phyloP scores from a whole-genome alignment of 768 basidiomycete genomes.

The Suillus fuscotomentosus region DNA sequence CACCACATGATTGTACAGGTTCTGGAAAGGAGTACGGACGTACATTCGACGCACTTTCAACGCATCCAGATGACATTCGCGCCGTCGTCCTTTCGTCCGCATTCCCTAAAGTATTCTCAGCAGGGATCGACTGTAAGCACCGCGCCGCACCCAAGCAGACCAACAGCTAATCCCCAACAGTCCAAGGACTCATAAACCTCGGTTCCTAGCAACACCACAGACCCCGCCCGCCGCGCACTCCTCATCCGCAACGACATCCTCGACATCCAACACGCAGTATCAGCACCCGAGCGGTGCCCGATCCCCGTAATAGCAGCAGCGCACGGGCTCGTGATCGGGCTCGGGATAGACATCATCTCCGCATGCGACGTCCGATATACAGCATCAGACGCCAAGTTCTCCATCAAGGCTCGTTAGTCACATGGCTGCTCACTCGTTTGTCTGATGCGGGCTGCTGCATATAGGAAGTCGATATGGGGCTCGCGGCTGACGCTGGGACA shows the following conservation, averaged over 20 bases:
- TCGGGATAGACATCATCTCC: conserved; percentile 67
- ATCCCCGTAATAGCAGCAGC: conserved; percentile 85
- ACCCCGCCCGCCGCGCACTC: conserved; percentile 54
- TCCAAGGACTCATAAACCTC: conserved; percentile 28
- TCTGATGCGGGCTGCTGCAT: background rate
- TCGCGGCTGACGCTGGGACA: conserved; percentile 87
- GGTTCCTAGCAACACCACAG: conserved; percentile 22
- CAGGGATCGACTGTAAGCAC: conserved; percentile 74
- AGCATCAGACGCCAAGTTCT: conserved; percentile 58
- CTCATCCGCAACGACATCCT: conserved; percentile 45
- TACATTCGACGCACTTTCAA: conserved; percentile 55
- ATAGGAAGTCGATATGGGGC: conserved; percentile 83
- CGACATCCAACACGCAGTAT: conserved; percentile 70
- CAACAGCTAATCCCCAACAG: background rate
- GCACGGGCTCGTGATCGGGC: conserved; percentile 72
- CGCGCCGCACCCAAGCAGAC: background rate
- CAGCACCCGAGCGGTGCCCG: conserved; percentile 60
- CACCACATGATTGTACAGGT: conserved; percentile 36
- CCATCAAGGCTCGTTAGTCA: conserved; percentile 60
- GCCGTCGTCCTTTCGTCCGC: conserved; percentile 72
- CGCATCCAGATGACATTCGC: conserved; percentile 50
- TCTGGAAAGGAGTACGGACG: conserved; percentile 69
- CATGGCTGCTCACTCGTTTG: background rate
- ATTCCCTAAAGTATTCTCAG: conserved; percentile 74
- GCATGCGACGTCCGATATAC: conserved; percentile 82